Conservation (phyloP, 148 eudicot species). For the Rhododendron molle region DNA sequence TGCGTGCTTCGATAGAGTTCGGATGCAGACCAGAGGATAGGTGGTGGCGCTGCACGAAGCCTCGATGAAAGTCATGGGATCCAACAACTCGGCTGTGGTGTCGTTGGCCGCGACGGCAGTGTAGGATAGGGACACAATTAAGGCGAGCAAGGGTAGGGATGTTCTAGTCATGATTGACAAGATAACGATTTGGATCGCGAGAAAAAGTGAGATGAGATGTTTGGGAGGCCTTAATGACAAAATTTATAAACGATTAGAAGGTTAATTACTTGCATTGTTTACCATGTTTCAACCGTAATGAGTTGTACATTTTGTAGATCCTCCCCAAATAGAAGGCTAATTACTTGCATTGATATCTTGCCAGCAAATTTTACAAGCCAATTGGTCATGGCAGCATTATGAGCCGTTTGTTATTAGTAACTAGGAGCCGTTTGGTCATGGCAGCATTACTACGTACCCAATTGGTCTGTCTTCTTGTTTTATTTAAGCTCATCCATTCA, state of each 20-base stretch:
- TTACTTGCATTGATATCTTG: too few relatives aligned
- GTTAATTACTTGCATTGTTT: background rate
- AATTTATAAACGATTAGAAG: background rate
- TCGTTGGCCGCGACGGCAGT: background rate
- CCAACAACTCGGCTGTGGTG: background rate
- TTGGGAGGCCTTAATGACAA: background rate
- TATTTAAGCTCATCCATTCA: background rate
- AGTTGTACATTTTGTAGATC: background rate
- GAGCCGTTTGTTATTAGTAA: background rate
- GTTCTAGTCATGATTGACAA: conserved; percentile 15
- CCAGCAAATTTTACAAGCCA: background rate
- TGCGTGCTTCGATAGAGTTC: conserved; percentile 38
- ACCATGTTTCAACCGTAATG: background rate
- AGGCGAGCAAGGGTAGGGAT: background rate
- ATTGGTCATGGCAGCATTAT: background rate
- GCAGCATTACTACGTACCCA: too few relatives aligned
- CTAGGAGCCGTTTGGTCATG: background rate
- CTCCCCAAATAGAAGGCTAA: background rate
- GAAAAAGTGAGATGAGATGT: background rate
- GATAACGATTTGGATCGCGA: background rate
- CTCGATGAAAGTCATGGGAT: background rate
- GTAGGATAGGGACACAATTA: background rate
- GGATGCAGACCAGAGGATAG: conserved; percentile 22
- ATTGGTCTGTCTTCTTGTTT: background rate
- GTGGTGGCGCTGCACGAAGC: background rate